Conservation (phyloP, 2,329 filamentous ascomycete species). For the Coniochaeta hoffmannii region DNA sequence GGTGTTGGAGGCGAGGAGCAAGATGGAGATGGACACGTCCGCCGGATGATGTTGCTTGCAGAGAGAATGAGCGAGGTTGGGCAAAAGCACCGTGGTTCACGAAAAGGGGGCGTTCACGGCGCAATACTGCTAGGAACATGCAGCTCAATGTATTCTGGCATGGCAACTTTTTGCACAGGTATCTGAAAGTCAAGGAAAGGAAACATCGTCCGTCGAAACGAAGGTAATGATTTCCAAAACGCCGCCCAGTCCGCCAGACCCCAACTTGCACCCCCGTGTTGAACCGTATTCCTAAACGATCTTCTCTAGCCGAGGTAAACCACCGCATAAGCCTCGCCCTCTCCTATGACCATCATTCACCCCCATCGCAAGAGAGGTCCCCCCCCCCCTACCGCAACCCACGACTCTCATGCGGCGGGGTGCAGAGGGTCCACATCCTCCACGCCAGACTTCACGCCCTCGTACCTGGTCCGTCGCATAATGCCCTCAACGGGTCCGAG, state of each 20-base stretch:
- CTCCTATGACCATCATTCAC: no score
- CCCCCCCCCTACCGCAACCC: no score
- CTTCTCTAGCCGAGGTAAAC: not conserved
- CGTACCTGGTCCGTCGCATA: slow-evolving; percentile 71
- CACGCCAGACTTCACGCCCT: slow-evolving; percentile 51
- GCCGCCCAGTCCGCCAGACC: not conserved
- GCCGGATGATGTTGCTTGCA: not conserved
- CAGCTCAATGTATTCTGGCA: slow-evolving; percentile 1
- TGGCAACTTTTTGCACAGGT: slow-evolving; percentile 11
- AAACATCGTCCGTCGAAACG: slow-evolving; percentile 7
- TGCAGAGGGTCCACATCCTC: slow-evolving; percentile 63
- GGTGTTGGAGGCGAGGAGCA: slow-evolving; percentile 56
- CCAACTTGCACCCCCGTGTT: not conserved
- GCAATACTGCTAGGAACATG: not conserved
- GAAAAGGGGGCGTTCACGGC: not conserved
- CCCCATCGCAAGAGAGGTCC: no score
- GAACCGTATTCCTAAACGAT: not conserved
- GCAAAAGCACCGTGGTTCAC: no score
- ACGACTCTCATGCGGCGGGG: slow-evolving; percentile 10
- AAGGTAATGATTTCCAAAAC: slow-evolving; percentile 5
- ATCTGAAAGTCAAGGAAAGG: slow-evolving; percentile 10
- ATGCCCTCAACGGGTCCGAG: slow-evolving; percentile 91
- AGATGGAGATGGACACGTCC: not conserved
- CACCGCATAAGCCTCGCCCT: not conserved
- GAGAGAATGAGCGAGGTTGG: no score